These are phyloP conservation scores for Aspergillus thermomutatus DNA, from an alignment of 2,329 filamentous ascomycete genomes.

Conservation along the genomic window DNA sequence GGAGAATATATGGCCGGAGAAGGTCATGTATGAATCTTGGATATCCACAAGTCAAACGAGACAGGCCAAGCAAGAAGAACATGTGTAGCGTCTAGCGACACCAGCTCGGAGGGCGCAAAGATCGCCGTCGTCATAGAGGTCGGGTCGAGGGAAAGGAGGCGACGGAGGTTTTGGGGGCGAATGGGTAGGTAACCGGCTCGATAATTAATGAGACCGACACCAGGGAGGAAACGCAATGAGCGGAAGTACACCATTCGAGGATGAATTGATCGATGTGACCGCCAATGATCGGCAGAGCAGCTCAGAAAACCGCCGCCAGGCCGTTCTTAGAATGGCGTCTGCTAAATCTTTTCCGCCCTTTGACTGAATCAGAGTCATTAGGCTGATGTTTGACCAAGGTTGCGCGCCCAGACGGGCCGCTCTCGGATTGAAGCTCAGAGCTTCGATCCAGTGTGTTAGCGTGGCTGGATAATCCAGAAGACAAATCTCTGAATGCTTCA, in stretches of 20 bases:
- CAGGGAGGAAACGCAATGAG: neutral
- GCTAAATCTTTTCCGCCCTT: constrained; percentile 70
- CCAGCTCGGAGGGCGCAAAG: neutral
- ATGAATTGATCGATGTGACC: neutral
- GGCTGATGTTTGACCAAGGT: constrained; percentile 42
- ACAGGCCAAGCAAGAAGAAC: neutral
- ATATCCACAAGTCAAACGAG: constrained; percentile 21
- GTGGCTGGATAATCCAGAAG: constrained; percentile 68
- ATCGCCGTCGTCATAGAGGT: too few relatives aligned
- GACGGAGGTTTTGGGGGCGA: neutral
- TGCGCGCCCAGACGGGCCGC: constrained; percentile 42
- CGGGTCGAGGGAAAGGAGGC: neutral
- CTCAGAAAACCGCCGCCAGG: constrained; percentile 79
- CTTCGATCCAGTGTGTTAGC: constrained; percentile 43
- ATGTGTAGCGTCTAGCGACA: neutral
- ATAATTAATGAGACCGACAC: neutral
- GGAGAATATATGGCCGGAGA: constrained; percentile 2
- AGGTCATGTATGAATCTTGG: constrained; percentile 22
- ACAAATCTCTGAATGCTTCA: constrained; percentile 64
- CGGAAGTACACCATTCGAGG: neutral
- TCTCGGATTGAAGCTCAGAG: constrained; percentile 38
- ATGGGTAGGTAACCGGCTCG: neutral
- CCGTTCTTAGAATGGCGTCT: constrained; percentile 92
- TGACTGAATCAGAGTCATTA: constrained; percentile 53
- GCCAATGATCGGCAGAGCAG: neutral